Evolutionary conservation across 768 basidiomycete genomes (phyloP), one percentile per base, ranked within the genome.

Genomic region (Panellus pusillus): DNA sequence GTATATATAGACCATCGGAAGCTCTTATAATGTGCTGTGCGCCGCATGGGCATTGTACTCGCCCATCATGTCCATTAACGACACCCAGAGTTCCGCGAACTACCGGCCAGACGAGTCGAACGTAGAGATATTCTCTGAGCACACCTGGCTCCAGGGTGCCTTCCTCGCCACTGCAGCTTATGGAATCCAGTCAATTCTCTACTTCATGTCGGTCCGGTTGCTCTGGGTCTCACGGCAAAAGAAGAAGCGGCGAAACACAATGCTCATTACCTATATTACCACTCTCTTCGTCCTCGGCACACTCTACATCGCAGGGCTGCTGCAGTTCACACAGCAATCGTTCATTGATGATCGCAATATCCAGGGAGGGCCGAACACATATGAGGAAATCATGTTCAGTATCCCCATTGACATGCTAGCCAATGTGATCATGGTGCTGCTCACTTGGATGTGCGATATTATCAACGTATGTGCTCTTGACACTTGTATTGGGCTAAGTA

Each of bases 291-390:
- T 43, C 20, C 41, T 60, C 17, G 50, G 45, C 27, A 64, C 65
- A 1, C 31, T 66, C 15, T 66, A 56, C 45, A 52, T 60, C 1
- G 65, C 46, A 14, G 52, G 50, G 5, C 46, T 58, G 11, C 19
- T 56, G 1, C 36, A 58, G 15, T 63, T 70, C 38, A 61, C 61
- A 0, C 67, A 68, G 29, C 56, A 68, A 48, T 55, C 61, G 0
- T 71, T 70, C 47, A 63, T 72, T 39, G 65, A 72, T 47, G 44
- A 65, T 42, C 64, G 71, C 5, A 60, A 70, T 42, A 71, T 63
- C 31, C 65, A 66, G 0, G 68, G 69, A 3, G 71, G 71, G 13
- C 70, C 71, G 5, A 61, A 41, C 12, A 61, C 55, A 9, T 72
- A 52, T 31, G 62, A 61, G 17, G 47, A 54, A 8, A n/a, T 46